These are phyloP conservation scores for Drosera spatulata DNA, from an alignment of 179 eudicot genomes.

Conservation along the genomic window DNA sequence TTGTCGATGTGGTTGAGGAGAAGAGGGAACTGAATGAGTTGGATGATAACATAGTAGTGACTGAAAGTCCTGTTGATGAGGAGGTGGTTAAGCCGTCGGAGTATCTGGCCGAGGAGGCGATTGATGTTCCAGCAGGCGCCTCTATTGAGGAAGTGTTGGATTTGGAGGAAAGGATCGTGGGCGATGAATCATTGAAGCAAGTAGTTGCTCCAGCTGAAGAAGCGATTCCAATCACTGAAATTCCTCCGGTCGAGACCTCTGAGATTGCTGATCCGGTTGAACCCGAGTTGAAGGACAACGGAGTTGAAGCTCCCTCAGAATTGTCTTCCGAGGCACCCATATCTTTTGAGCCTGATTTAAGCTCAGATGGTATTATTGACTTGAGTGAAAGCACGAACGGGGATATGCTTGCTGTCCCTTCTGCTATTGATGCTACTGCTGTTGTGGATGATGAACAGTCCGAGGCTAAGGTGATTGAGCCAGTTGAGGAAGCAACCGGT, in stretches of 20 bases:
- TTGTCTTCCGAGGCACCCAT: conserved; percentile 5
- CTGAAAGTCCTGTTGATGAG: neutral
- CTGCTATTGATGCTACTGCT: conserved; percentile 18
- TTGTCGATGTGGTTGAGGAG: neutral
- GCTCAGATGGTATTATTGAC: neutral
- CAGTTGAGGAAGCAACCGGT: neutral
- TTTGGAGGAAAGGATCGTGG: neutral
- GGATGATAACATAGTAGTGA: neutral
- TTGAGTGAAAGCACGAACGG: neutral
- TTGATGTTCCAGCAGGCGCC: neutral
- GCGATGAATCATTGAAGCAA: neutral
- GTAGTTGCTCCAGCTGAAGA: neutral
- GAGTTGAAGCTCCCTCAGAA: conserved; percentile 7
- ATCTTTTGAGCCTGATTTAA: conserved; percentile 10
- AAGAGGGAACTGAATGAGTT: neutral
- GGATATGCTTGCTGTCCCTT: conserved; percentile 7
- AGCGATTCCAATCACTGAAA: neutral
- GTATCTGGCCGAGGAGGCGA: neutral
- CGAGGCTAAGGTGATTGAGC: conserved; percentile 11
- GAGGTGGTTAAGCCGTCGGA: neutral
- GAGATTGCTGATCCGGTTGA: neutral
- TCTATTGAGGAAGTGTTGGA: neutral
- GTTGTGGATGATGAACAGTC: conserved; percentile 14
- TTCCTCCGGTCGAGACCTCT: neutral
- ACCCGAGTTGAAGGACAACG: neutral